Evolutionary conservation across 495 filamentous ascomycete species (phyloP), one percentile per base, ranked within the genome.

Genomic region (Tuber melanosporum): DNA sequence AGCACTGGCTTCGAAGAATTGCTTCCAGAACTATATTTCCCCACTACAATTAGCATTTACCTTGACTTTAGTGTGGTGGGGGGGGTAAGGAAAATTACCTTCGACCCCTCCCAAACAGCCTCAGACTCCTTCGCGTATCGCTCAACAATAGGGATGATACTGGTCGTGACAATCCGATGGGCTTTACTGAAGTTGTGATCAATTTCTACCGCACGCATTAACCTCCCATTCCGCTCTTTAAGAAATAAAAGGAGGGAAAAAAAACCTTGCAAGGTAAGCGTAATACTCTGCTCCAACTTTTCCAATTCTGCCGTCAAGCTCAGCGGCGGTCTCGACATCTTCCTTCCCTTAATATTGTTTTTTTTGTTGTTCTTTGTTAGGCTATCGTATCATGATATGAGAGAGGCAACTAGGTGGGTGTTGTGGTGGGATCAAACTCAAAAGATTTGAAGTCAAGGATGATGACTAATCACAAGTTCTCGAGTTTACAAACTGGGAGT

Each of bases 1-100:
- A 84, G 95, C 95, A 70, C 92, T 95, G 74, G 95, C 93, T 86
- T 99, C 95, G 86, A 99, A 99, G 89, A 99, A 98, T 87, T 97
- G 93, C 85, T 98, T 98, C 95, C 95, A 99, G 85, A 98, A 98
- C 93, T 96, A 81, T n/a, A 44, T 45, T 70, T n/a, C 43, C 32
- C 46, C 52, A 77, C 41, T 76, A 49, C 45, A 46, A 71, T 85
- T 75, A 82, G 74, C 69, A 9, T 15, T 47, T 47, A 47, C 15
- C 46, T 26, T 19, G 8, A 8, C 41, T 26, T 36, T 36, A 20
- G 10, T 15, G 49, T 14, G 41, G 17, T n/a, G 14, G 43, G 66
- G 14, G 43, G 66, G 12, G 73, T 14, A 15, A 26, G 10, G 17
- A 72, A 41, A 49, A 49, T 72, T 72, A 94, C 94, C 89, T 97